phyloP scores from a whole-genome alignment of 2,329 filamentous ascomycete genomes.

The Phyllosticta citribraziliensis region DNA sequence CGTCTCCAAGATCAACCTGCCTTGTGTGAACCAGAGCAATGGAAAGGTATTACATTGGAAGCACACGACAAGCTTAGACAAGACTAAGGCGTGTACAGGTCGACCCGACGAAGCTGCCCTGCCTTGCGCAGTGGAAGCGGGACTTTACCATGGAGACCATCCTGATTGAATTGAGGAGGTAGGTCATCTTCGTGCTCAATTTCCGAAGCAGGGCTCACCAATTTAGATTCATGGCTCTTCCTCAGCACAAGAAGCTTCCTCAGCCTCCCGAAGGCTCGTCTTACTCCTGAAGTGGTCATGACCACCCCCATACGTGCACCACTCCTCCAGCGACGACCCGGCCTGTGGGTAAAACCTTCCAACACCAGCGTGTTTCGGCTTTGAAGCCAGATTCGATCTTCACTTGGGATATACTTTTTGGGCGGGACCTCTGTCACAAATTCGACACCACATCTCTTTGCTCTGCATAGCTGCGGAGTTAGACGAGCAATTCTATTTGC shows the following conservation, averaged over 20 bases:
- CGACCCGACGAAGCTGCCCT: constrained; percentile 73
- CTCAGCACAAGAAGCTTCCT: constrained; percentile 85
- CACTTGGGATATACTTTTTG: not conserved
- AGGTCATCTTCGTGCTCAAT: constrained; percentile 15
- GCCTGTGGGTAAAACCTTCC: not conserved
- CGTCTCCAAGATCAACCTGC: constrained; percentile 90
- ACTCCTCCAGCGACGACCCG: not conserved
- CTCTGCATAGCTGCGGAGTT: constrained; percentile 10
- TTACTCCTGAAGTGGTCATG: constrained; percentile 25
- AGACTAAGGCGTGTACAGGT: constrained; percentile 44
- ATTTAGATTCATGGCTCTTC: constrained; percentile 80
- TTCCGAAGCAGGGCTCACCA: constrained; percentile 12
- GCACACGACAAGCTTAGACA: constrained; percentile 3
- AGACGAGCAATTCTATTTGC: not conserved
- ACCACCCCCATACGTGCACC: not conserved
- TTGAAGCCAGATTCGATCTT: not conserved
- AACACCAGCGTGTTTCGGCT: not conserved
- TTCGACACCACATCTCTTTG: not conserved
- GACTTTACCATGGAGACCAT: constrained; percentile 94
- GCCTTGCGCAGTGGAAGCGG: constrained; percentile 81
- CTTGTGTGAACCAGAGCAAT: constrained; percentile 72
- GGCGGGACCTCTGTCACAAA: not conserved
- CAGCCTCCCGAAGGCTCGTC: constrained; percentile 82
- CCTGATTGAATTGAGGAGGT: constrained; percentile 76
- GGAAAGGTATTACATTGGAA: constrained; percentile 50